Conservation (phyloP, 306 rosid species). For the Bauhinia variegata region DNA sequence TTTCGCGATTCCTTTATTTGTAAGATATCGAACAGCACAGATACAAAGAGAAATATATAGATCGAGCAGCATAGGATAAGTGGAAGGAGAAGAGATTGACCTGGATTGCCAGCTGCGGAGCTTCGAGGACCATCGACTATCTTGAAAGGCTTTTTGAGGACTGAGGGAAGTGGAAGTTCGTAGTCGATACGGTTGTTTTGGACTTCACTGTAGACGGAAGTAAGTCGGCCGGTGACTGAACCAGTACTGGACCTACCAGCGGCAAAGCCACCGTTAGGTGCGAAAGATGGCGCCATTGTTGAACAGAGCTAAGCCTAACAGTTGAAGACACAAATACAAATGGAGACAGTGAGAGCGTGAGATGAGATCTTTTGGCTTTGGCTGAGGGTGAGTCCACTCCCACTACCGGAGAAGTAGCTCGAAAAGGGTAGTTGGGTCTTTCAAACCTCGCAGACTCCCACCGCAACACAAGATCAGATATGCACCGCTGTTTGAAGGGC, state of each 20-base stretch:
- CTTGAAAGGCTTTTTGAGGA: slow-evolving; percentile 67
- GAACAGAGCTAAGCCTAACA: neutral
- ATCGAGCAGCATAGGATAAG: neutral
- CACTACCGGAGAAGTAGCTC: slow-evolving; percentile 36
- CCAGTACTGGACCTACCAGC: slow-evolving; percentile 16
- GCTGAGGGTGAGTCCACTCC: no score
- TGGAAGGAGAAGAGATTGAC: slow-evolving; percentile 37
- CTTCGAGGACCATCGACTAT: slow-evolving; percentile 80
- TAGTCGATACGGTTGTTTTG: slow-evolving; percentile 81
- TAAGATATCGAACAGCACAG: slow-evolving; percentile 7
- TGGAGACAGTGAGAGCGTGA: neutral
- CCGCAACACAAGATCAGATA: slow-evolving; percentile 3
- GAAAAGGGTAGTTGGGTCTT: slow-evolving; percentile 22
- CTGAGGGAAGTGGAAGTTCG: slow-evolving; percentile 82
- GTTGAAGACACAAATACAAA: neutral
- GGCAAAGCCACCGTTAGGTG: slow-evolving; percentile 49
- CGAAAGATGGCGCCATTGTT: slow-evolving; percentile 59
- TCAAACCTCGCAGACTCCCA: slow-evolving; percentile 27
- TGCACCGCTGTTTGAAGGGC: slow-evolving; percentile 1
- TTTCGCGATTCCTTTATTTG: no score
- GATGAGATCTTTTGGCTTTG: neutral
- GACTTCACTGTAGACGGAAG: slow-evolving; percentile 83
- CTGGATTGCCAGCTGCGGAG: slow-evolving; percentile 97
- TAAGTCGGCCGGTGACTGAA: slow-evolving; percentile 53
- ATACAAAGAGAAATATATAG: neutral